Percentiles rank a stretch among this genome's conserved stretches.
Evolutionary conservation across 345 rosid genomes (phyloP).

Genomic region (Syzygium oleosum): DNA sequence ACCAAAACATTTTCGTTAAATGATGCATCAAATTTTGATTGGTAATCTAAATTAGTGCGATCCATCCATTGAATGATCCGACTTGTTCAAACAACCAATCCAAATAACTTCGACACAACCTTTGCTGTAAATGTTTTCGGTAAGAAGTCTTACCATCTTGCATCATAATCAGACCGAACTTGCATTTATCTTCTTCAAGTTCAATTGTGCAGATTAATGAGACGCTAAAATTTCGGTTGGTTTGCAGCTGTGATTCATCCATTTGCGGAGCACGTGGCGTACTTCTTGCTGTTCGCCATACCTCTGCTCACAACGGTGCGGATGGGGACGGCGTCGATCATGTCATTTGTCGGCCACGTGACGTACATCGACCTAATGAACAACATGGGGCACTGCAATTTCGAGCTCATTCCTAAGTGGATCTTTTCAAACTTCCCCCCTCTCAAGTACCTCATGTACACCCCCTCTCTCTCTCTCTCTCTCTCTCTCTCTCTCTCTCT

Average conservation of each 20-base stretch:
- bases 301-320: background rate
- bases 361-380: constrained; percentile 14
- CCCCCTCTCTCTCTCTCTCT: constrained; percentile 8
- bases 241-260: constrained; percentile 31
- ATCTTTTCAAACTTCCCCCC: constrained; percentile 19
- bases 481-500: background rate
- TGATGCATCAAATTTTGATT: background rate
- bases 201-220: background rate
- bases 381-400: constrained; percentile 38
- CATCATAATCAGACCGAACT: background rate
- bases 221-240: background rate
- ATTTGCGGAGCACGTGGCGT: constrained; percentile 22
- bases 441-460: constrained; percentile 27
- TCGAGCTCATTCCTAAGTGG: constrained; percentile 22
- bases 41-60: background rate
- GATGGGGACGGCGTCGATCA: constrained; percentile 5
- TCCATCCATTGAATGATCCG: background rate
- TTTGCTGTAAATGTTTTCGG: background rate
- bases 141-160: background rate
- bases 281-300: constrained; percentile 12
- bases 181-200: background rate
- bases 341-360: background rate
- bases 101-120: background rate
- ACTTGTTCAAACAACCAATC: background rate
- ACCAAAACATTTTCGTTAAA: background rate